Base-by-base conservation (phyloP, 768 basidiomycete genomes). In the Amanita muscaria region DNA sequence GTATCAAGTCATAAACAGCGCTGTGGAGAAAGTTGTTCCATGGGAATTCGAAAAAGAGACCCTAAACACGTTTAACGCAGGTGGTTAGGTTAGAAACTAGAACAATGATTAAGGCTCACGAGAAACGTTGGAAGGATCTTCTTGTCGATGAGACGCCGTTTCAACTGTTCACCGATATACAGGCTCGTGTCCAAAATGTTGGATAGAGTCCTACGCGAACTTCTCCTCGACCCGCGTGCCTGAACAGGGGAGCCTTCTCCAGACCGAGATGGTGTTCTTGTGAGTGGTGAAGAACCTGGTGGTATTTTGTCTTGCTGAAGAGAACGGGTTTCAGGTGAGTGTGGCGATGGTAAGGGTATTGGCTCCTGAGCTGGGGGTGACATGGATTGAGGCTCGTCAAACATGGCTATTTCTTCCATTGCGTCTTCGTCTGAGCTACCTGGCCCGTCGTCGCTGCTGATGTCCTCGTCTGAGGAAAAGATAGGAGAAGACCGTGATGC, bases 11-110 rank as follows among this genome's bases (percentile, higher is more conserved):
- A 58, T 98, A 98, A 14, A 96, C 90, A 23, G 92, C 84, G 55
- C 88, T 91, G 59, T 99, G 96, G 23, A 98, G 65, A 61, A 98
- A 98, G 59, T 98, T 97, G 64, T 99, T 97, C 84, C 88, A 90
- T 1, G 93, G 92, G 56, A 84, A 96, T 49, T 86, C 83, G 59
- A 97, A 97, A 70, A 97, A 97, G 29, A 97, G 71, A 54, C 93
- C 88, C 91, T 94, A 54, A 18, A 35, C n/a, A n/a, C n/a, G 44
- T 33, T 39, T 41, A 31, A 30, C 41, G 15, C 35, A n/a, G 7
- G 6, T n/a, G 5, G 15, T 7, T n/a, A 35, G 6, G 18, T n/a
- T n/a, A n/a, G n/a, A 19, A 35, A 19, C 27, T 12, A n/a, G n/a
- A 30, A 46, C 19, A 31, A 60, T 69, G 21, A 33, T 11, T 15